These are phyloP conservation scores for Nemania abortiva DNA, from an alignment of 2,329 filamentous ascomycete species.

Conservation along the genomic window DNA sequence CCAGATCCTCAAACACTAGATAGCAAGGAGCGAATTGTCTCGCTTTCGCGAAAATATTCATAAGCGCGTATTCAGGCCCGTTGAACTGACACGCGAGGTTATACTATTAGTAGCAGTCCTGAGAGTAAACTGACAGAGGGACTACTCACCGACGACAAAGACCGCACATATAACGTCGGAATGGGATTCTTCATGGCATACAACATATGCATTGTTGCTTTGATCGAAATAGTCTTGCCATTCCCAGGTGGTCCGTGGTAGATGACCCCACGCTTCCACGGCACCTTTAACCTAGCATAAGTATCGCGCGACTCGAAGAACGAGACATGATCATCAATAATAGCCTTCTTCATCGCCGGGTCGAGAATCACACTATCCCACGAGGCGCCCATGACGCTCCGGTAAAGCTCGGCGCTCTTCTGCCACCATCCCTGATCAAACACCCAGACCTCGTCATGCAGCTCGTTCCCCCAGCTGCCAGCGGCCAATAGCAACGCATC, in stretches of 20 bases:
- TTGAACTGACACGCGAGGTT: slow-evolving; percentile 54
- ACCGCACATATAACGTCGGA: slow-evolving; percentile 72
- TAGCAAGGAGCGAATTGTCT: slow-evolving; percentile 74
- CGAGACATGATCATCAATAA: slow-evolving; percentile 72
- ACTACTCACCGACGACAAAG: slow-evolving; percentile 54
- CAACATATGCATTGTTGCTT: slow-evolving; percentile 75
- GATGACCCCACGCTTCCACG: slow-evolving; percentile 79
- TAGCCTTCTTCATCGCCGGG: slow-evolving; percentile 70
- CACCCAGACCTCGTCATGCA: slow-evolving; percentile 75
- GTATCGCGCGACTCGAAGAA: slow-evolving; percentile 72
- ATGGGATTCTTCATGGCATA: slow-evolving; percentile 65
- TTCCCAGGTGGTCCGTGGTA: slow-evolving; percentile 74
- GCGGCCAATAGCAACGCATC: slow-evolving; percentile 68
- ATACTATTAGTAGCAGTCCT: neutral
- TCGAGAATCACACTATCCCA: slow-evolving; percentile 78
- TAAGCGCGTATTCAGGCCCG: slow-evolving; percentile 69
- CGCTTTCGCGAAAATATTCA: slow-evolving; percentile 68
- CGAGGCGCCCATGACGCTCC: slow-evolving; percentile 64
- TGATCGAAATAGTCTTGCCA: slow-evolving; percentile 78
- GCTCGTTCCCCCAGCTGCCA: slow-evolving; percentile 64
- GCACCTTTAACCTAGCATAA: slow-evolving; percentile 71
- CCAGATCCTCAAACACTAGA: slow-evolving; percentile 78
- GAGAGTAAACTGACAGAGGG: neutral
- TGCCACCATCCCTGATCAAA: slow-evolving; percentile 73
- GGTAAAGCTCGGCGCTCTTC: slow-evolving; percentile 71